Conservation (phyloP, 192 early-diverging fungal genomes). For the Phycomyces blakesleeanus region DNA sequence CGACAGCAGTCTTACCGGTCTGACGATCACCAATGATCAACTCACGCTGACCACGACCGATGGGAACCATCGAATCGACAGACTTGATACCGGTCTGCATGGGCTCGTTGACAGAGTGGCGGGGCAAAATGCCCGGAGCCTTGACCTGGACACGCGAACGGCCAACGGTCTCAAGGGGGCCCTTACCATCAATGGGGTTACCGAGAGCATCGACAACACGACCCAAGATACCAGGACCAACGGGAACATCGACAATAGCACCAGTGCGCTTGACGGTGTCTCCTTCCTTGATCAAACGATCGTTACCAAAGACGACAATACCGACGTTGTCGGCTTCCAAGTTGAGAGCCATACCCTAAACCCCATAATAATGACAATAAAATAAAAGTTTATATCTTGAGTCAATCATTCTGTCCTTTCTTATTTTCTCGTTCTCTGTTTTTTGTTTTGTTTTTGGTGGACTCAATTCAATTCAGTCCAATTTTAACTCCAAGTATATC, state of each 20-base stretch:
- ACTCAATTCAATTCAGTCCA: neutral
- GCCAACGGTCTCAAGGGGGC: conserved; percentile 80
- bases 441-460: no score
- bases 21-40: conserved; percentile 99
- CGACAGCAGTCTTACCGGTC: conserved; percentile 98
- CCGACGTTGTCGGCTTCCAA: conserved; percentile 98
- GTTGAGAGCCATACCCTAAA: conserved; percentile 95
- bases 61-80: conserved; percentile 99
- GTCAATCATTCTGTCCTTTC: neutral
- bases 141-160: conserved; percentile 96
- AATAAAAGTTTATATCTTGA: no score
- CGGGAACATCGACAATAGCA: conserved; percentile 96
- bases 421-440: neutral
- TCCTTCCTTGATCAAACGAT: conserved; percentile 99
- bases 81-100: conserved; percentile 99
- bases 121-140: conserved; percentile 98
- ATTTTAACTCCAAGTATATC: no score
- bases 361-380: no score
- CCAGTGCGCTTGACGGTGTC: conserved; percentile 99
- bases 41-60: conserved; percentile 99
- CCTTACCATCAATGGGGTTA: conserved; percentile 99
- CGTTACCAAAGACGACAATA: conserved; percentile 99
- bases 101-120: conserved; percentile 97
- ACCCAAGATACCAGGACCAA: conserved; percentile 85
- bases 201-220: conserved; percentile 98